Evolutionary conservation across 768 basidiomycete genomes (phyloP).

Genomic region (Phylloporus sp.): DNA sequence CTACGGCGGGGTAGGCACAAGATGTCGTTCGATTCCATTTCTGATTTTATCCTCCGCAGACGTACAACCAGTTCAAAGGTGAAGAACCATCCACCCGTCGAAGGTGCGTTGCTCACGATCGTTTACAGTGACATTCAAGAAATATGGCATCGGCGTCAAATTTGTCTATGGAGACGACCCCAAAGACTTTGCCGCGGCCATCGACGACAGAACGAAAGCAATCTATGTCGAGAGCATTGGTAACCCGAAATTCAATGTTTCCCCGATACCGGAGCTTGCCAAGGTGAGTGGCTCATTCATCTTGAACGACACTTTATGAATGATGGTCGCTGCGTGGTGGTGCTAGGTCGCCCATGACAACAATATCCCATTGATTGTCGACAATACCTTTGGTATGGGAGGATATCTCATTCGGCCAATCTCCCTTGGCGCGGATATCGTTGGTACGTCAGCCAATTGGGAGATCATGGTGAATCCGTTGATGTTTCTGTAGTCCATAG

Average conservation of each 20-base stretch:
- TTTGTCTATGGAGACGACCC: constrained; percentile 49
- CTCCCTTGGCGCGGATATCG: constrained; percentile 54
- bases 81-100: not conserved
- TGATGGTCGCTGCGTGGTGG: not conserved
- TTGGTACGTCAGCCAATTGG: constrained; percentile 30
- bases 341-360: constrained; percentile 56
- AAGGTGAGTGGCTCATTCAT: constrained; percentile 32
- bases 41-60: constrained; percentile 31
- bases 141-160: constrained; percentile 51
- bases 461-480: not conserved
- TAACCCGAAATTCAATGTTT: constrained; percentile 57
- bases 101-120: not conserved
- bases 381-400: constrained; percentile 62
- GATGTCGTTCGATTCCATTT: not conserved
- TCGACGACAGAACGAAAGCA: constrained; percentile 50
- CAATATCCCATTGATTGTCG: constrained; percentile 60
- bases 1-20: constrained; percentile 52
- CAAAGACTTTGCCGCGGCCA: constrained; percentile 45
- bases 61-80: constrained; percentile 66
- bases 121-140: constrained; percentile 47
- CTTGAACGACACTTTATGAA: not conserved
- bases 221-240: constrained; percentile 60
- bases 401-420: constrained; percentile 56
- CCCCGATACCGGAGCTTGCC: constrained; percentile 53
- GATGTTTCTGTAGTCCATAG: constrained; percentile 39